Conservation (phyloP, 78 protist species). For the Pigoraptor vietnamica region DNA sequence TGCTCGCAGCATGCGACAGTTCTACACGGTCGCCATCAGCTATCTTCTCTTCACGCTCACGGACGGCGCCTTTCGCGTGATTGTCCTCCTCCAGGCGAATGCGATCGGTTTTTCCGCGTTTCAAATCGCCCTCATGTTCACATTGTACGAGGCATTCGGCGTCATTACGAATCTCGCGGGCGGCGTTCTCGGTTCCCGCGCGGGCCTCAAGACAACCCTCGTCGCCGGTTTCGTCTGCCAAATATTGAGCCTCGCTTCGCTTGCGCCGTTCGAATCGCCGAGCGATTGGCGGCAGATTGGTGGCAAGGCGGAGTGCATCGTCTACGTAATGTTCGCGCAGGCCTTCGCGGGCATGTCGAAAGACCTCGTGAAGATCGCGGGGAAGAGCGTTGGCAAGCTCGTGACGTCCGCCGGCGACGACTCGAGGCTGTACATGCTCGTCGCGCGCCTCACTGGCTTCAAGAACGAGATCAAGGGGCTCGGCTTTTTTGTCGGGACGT, state of each 20-base stretch:
- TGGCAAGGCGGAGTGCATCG: neutral
- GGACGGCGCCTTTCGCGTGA: conserved; percentile 42
- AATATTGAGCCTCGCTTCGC: neutral
- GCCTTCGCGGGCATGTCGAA: conserved; percentile 33
- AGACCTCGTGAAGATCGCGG: conserved; percentile 41
- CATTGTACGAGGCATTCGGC: conserved; percentile 37
- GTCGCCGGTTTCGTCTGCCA: neutral
- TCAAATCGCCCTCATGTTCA: conserved; percentile 38
- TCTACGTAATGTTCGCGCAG: conserved; percentile 8
- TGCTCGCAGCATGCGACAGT: conserved; percentile 1
- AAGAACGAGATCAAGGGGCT: conserved; percentile 30
- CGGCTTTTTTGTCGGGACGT: conserved; percentile 36
- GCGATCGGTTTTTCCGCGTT: conserved; percentile 31
- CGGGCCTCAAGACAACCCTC: neutral
- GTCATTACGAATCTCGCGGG: conserved; percentile 39
- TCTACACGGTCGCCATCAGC: conserved; percentile 4
- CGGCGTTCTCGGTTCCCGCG: conserved; percentile 10
- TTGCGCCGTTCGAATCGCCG: neutral
- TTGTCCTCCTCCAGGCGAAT: conserved; percentile 43
- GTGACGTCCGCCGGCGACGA: conserved; percentile 21
- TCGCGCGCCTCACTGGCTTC: conserved; percentile 31
- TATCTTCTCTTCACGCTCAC: conserved; percentile 41
- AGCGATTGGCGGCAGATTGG: neutral
- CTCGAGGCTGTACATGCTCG: conserved; percentile 29
- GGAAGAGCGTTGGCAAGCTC: conserved; percentile 47